Conservation (phyloP, 495 filamentous ascomycete species). For the Hamigera avellanea region DNA sequence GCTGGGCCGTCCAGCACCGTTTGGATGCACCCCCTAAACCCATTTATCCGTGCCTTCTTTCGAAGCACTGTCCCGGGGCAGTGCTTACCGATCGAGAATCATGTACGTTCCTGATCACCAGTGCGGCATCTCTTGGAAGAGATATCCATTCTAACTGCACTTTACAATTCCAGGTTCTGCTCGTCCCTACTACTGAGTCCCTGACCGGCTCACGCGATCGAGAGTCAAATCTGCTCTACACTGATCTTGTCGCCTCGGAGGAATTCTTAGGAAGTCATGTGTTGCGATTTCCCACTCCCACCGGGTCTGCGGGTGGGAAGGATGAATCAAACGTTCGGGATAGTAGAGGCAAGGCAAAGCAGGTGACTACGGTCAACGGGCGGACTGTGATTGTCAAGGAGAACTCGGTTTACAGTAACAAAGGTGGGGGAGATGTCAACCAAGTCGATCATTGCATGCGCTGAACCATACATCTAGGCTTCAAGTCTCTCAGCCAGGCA, state of each 20-base stretch:
- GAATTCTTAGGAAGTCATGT: conserved; percentile 98
- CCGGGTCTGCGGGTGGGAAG: conserved; percentile 43
- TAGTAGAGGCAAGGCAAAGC: conserved; percentile 82
- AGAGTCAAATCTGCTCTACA: conserved; percentile 65
- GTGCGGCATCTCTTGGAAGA: too few relatives aligned
- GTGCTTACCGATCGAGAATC: conserved; percentile 84
- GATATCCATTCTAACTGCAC: too few relatives aligned
- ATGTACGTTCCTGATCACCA: conserved; percentile 41
- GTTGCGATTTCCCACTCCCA: conserved; percentile 60
- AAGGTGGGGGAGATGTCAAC: conserved; percentile 45
- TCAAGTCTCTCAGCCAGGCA: conserved; percentile 82
- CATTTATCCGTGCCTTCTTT: conserved; percentile 96
- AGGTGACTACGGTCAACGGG: conserved; percentile 85
- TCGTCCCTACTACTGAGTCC: conserved; percentile 87
- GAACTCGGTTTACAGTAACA: conserved; percentile 86
- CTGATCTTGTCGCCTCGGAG: conserved; percentile 74
- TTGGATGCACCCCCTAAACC: conserved; percentile 99
- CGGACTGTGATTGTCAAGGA: conserved; percentile 93
- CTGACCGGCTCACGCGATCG: conserved; percentile 81
- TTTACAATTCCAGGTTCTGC: conserved; percentile 50
- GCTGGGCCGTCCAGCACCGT: conserved; percentile 38
- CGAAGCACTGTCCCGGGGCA: conserved; percentile 85
- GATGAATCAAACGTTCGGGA: conserved; percentile 74
- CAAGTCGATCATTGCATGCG: neutral
- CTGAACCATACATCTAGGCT: conserved; percentile 46